Evolutionary conservation across 2,329 filamentous ascomycete species (phyloP), one percentile per base, ranked within the genome.

Genomic region (Stagonosporopsis rhizophila): DNA sequence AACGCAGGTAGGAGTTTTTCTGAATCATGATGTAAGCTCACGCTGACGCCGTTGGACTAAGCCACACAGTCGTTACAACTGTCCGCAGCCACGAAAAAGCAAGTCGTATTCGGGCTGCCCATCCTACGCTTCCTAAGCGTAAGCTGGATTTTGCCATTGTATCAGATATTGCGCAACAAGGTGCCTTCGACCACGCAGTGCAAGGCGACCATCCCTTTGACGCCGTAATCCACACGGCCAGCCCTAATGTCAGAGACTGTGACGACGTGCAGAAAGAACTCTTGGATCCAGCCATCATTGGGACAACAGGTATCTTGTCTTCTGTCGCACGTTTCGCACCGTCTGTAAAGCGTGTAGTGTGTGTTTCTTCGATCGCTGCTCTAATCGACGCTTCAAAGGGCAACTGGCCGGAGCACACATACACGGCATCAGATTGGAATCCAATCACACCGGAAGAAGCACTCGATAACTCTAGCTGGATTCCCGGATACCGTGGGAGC

Each of bases 281-380:
- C 19, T 71, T 85, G 17, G 83, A 85, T 59, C 83, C 83, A n/a
- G 84, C 85, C 8, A 77, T 86, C 60, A 85, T 85, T 62, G 85
- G 85, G 40, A 87, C 85, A 1, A 84, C 82, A 0, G 83, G 83
- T 15, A 82, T 87, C 35, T 71, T 87, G 52, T 83, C 82, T 59
- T 80, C 82, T 1, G 80, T 85, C 68, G 84, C 84, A 68, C 80
- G 80, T 57, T 75, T 77, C 46, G 84, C 84, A 1, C 84, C 85
- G 66, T 83, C 66, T 74, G 89, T 94, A 42, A 89, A 87, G 77
- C 83, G 88, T 57, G 88, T 94, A 7, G 86, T 86, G 3, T 80
- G 88, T 60, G 87, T 85, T 0, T 87, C 85, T 2, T 88, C 85
- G 3, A 88, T 88, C 61, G 86, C 85, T 22, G 78, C 85, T 0